Percentiles rank a stretch among this genome's conserved stretches.
These are phyloP conservation scores for Sclerotinia subarctica DNA, from an alignment of 2,329 filamentous ascomycete species.

Conservation along the genomic window DNA sequence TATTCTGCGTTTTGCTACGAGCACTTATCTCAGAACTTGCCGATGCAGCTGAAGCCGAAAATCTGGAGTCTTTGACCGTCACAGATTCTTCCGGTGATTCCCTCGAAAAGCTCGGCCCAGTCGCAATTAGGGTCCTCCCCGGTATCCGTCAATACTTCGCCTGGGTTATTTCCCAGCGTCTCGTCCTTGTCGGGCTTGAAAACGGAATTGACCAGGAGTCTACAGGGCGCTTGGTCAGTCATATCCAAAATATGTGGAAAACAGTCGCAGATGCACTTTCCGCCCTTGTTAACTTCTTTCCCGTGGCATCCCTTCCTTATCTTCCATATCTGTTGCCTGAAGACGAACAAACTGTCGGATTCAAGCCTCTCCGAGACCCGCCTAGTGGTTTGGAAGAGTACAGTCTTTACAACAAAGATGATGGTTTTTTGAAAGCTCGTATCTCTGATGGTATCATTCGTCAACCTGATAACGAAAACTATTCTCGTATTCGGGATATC, in stretches of 20 bases:
- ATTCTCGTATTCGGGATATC: slow-evolving; percentile 62
- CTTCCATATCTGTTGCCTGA: slow-evolving; percentile 65
- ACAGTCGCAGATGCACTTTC: slow-evolving; percentile 62
- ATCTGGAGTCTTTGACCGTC: slow-evolving; percentile 46
- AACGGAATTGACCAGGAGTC: slow-evolving; percentile 10
- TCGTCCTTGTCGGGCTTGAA: slow-evolving; percentile 44
- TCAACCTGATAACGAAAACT: slow-evolving; percentile 61
- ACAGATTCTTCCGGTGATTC: slow-evolving; percentile 39
- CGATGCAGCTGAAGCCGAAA: slow-evolving; percentile 40
- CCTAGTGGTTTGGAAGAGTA: slow-evolving; percentile 44
- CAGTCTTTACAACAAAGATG: slow-evolving; percentile 47
- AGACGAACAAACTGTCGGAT: slow-evolving; percentile 64
- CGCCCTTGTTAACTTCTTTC: slow-evolving; percentile 56
- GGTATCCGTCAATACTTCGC: slow-evolving; percentile 64
- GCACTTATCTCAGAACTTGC: slow-evolving; percentile 68
- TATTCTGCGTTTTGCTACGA: slow-evolving; percentile 69
- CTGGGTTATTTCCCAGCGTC: slow-evolving; percentile 59
- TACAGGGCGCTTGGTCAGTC: slow-evolving; percentile 50
- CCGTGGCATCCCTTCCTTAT: slow-evolving; percentile 52
- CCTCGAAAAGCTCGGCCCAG: slow-evolving; percentile 52
- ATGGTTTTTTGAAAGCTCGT: slow-evolving; percentile 45
- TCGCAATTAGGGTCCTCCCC: slow-evolving; percentile 60
- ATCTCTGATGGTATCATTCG: slow-evolving; percentile 50
- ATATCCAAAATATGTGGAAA: slow-evolving; percentile 62
- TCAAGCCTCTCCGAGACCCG: slow-evolving; percentile 53